Conservation (phyloP, 192 early-diverging fungal genomes). For the Coemansia sp. region DNA sequence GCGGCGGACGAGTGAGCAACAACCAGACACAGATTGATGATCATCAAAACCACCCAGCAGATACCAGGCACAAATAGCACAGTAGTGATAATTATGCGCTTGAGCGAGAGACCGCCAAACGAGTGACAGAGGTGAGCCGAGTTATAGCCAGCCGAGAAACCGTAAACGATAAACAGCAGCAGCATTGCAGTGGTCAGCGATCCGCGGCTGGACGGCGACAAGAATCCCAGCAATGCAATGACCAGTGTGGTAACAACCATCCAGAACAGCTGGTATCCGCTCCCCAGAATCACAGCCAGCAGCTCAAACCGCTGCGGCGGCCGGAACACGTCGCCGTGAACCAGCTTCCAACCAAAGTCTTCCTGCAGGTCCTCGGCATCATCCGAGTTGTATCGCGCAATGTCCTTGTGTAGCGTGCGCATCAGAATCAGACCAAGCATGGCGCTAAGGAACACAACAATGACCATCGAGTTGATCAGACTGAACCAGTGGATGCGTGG, state of each 20-base stretch:
- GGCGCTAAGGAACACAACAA: conserved; percentile 87
- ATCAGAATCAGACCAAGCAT: conserved; percentile 89
- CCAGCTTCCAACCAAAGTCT: conserved; percentile 97
- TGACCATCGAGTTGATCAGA: conserved; percentile 89
- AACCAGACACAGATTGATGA: conserved; percentile 86
- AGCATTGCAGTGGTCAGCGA: conserved; percentile 91
- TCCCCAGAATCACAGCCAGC: conserved; percentile 80
- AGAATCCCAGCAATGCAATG: conserved; percentile 94
- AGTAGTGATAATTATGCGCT: conserved; percentile 76
- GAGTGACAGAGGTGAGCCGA: conserved; percentile 91
- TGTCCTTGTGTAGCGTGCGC: conserved; percentile 87
- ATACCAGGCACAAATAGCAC: conserved; percentile 75
- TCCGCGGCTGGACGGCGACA: conserved; percentile 89
- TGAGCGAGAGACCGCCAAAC: conserved; percentile 88
- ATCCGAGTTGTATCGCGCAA: conserved; percentile 84
- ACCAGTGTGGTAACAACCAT: conserved; percentile 72
- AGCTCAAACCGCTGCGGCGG: conserved; percentile 71
- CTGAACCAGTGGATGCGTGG: conserved; percentile 96
- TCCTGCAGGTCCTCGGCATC: conserved; percentile 74
- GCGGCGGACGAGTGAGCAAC: conserved; percentile 80
- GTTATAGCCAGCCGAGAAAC: conserved; percentile 82
- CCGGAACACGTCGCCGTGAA: conserved; percentile 98
- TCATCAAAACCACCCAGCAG: conserved; percentile 61
- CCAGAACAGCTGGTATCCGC: conserved; percentile 76
- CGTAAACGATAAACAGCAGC: conserved; percentile 88